phyloP scores from a whole-genome alignment of 306 rosid species.

The Quillaja saponaria region DNA sequence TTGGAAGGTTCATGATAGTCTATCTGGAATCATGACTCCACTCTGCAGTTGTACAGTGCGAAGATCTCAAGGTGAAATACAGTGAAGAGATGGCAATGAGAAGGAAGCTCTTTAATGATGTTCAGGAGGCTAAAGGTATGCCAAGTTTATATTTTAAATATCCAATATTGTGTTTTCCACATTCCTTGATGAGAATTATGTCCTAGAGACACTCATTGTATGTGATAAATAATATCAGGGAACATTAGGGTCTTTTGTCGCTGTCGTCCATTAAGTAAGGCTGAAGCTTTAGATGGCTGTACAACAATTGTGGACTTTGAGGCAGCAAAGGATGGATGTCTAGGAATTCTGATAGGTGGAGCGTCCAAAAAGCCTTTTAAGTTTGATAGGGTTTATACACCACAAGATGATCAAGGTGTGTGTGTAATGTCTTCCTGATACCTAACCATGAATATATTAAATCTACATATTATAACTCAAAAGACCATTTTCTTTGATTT shows the following conservation, averaged over 20 bases:
- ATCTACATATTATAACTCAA: neutral
- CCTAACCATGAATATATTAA: neutral
- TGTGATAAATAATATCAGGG: conserved; percentile 50
- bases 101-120: conserved; percentile 80
- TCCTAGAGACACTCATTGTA: neutral
- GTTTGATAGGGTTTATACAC: conserved; percentile 81
- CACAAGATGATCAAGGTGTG: conserved; percentile 80
- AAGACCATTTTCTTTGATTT: conserved; percentile 34
- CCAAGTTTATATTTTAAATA: conserved; percentile 2
- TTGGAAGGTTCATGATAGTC: conserved; percentile 19
- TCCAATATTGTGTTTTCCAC: neutral
- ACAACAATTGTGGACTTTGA: conserved; percentile 73
- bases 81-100: conserved; percentile 74
- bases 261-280: conserved; percentile 80
- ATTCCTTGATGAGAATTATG: conserved; percentile 13
- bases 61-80: conserved; percentile 80
- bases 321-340: conserved; percentile 79
- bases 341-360: conserved; percentile 60
- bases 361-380: conserved; percentile 65
- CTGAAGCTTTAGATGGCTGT: conserved; percentile 57
- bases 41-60: conserved; percentile 78
- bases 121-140: conserved; percentile 89
- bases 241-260: conserved; percentile 91
- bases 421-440: neutral
- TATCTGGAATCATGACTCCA: conserved; percentile 23